A percentile compares a stretch with the other conserved stretches of the same genome.
Conservation (phyloP, 768 basidiomycete species). For the Tricholomella constricta region DNA sequence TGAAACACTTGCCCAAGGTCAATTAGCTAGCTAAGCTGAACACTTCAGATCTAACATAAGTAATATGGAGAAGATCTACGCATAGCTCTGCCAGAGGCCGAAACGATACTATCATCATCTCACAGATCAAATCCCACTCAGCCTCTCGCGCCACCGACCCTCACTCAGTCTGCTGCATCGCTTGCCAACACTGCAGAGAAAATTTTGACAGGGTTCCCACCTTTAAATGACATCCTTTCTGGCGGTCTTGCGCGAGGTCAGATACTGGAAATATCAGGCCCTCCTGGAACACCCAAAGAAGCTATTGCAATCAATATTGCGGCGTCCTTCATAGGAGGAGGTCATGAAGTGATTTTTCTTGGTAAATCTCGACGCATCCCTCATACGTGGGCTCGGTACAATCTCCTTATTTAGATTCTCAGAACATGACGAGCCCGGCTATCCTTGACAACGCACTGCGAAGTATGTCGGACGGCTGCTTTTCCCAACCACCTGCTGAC, state of each 20-base stretch:
- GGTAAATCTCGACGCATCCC: conserved; percentile 45
- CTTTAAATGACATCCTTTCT: conserved; percentile 59
- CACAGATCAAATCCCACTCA: conserved; percentile 29
- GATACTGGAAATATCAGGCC: conserved; percentile 75
- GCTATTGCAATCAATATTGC: conserved; percentile 52
- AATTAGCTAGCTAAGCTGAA: conserved; percentile 2
- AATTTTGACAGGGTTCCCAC: conserved; percentile 45
- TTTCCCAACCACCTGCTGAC: conserved; percentile 7
- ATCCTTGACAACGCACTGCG: conserved; percentile 27
- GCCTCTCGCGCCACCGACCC: conserved; percentile 21
- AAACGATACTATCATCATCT: conserved; percentile 45
- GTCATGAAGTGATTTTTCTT: conserved; percentile 60
- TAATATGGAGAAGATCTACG: conserved; percentile 44
- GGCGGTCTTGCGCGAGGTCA: conserved; percentile 65
- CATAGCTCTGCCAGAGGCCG: conserved; percentile 46
- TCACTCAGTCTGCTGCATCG: conserved; percentile 62
- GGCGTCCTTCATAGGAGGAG: conserved; percentile 45
- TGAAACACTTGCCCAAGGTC: conserved; percentile 55
- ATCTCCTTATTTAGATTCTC: conserved; percentile 39
- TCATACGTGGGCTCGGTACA: not conserved
- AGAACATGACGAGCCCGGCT: conserved; percentile 43
- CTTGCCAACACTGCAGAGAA: conserved; percentile 28
- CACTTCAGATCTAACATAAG: not conserved
- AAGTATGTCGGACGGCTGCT: conserved; percentile 22
- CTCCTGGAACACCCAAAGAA: conserved; percentile 73